A percentile compares a stretch with the other conserved stretches of the same genome.
These are phyloP conservation scores for Cercospora sojina DNA, from an alignment of 2,329 filamentous ascomycete genomes.

Conservation along the genomic window DNA sequence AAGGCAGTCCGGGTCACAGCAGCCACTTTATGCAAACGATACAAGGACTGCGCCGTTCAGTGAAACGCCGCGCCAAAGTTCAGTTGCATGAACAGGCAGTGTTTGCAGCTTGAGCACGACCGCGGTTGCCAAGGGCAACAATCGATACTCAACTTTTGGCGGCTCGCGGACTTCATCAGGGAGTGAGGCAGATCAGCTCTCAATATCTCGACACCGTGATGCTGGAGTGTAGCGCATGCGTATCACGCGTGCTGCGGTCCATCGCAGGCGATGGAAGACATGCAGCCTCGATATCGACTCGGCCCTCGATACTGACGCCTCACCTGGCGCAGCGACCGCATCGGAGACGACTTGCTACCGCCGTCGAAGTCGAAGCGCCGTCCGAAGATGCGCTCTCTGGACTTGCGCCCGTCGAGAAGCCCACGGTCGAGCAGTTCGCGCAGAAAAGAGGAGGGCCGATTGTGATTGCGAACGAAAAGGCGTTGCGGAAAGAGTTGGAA, in stretches of 20 bases:
- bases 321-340: slow-evolving; percentile 8
- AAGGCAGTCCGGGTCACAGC: slow-evolving; percentile 4
- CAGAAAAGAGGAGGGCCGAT: slow-evolving; percentile 11
- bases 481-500: slow-evolving; percentile 57
- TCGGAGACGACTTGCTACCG: slow-evolving; percentile 18
- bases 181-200: neutral
- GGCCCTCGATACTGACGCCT: slow-evolving; percentile 30
- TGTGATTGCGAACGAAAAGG: slow-evolving; percentile 27
- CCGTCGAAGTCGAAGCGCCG: slow-evolving; percentile 1
- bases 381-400: slow-evolving; percentile 29
- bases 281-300: slow-evolving; percentile 17
- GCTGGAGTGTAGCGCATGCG: slow-evolving; percentile 48
- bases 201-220: slow-evolving; percentile 31
- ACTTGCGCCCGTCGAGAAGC: slow-evolving; percentile 32
- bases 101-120: neutral
- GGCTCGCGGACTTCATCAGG: neutral
- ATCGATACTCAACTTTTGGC: slow-evolving; percentile 11
- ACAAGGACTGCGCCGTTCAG: slow-evolving; percentile 12
- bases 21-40: slow-evolving; percentile 15
- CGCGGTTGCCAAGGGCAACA: slow-evolving; percentile 13
- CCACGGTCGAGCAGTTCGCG: slow-evolving; percentile 1
- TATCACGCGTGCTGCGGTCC: slow-evolving; percentile 45
- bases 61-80: slow-evolving; percentile 4
- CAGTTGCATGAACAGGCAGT: neutral
- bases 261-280: slow-evolving; percentile 37